phyloP scores from a whole-genome alignment of 2,329 filamentous ascomycete species.

The Beauveria pseudobassiana region DNA sequence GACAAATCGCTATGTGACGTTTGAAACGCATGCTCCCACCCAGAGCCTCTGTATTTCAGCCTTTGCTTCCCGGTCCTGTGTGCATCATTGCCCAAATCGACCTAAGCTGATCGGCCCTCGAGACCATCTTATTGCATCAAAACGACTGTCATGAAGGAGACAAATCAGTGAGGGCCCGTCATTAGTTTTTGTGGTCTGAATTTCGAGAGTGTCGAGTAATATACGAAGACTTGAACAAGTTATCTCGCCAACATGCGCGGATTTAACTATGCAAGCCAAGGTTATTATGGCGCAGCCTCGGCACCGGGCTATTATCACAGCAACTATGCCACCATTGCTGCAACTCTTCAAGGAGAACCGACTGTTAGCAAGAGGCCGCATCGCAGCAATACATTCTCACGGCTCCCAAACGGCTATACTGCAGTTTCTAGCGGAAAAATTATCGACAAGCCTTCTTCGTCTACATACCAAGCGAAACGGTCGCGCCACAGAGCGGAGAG shows the following conservation, averaged over 20 bases:
- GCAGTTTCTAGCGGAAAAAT: slow-evolving; percentile 24
- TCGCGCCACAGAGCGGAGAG: neutral
- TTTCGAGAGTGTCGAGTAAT: neutral
- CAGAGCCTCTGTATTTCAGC: neutral
- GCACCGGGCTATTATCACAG: slow-evolving; percentile 26
- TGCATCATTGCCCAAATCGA: neutral
- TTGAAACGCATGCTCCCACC: neutral
- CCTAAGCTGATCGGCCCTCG: neutral
- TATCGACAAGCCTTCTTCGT: neutral
- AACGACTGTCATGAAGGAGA: neutral
- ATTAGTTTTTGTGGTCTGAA: neutral
- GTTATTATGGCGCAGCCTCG: slow-evolving; percentile 68
- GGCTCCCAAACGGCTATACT: neutral
- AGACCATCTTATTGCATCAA: neutral
- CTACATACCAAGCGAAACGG: neutral
- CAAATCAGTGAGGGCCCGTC: neutral
- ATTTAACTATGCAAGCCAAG: slow-evolving; percentile 10
- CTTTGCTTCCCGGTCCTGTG: neutral
- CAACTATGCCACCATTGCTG: neutral
- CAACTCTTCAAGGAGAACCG: neutral
- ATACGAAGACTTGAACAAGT: neutral
- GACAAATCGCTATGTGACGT: neutral
- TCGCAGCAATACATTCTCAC: neutral
- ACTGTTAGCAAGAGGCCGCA: neutral
- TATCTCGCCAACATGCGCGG: neutral